phyloP scores from a whole-genome alignment of 2,329 filamentous ascomycete species.

The Cladophialophora psammophila region DNA sequence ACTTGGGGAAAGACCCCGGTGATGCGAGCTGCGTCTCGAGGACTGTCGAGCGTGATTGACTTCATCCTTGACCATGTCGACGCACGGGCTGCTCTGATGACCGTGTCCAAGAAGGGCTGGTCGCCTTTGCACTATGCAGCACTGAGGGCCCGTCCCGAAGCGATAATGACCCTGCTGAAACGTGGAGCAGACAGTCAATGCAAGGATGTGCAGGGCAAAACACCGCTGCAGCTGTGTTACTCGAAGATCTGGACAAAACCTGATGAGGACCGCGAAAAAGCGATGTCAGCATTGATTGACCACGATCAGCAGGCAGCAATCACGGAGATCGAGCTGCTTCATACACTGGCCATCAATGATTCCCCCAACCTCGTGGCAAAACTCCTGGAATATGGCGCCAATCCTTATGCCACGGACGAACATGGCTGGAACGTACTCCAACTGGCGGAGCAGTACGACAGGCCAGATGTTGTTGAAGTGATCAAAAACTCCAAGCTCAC shows the following conservation, averaged over 20 bases:
- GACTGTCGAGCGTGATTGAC: neutral
- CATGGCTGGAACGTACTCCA: constrained; percentile 5
- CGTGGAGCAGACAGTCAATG: neutral
- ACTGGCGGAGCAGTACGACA: neutral
- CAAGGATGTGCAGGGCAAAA: neutral
- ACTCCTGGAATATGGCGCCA: neutral
- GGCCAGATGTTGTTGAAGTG: neutral
- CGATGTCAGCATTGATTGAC: neutral
- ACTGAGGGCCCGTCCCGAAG: neutral
- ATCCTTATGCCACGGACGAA: constrained; percentile 4
- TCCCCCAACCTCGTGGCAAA: neutral
- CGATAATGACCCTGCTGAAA: neutral
- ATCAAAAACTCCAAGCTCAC: neutral
- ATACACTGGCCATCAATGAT: constrained; percentile 3
- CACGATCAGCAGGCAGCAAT: neutral
- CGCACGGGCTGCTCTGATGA: neutral
- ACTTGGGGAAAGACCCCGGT: neutral
- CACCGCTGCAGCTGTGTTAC: constrained; percentile 1
- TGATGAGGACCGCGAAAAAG: neutral
- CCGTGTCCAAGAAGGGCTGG: neutral
- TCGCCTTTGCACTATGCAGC: neutral
- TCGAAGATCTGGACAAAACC: neutral
- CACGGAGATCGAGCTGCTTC: constrained; percentile 2
- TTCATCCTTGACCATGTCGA: constrained; percentile 2
- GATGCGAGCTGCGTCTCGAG: neutral